Evolutionary conservation across 106 monocot genomes (phyloP).

Genomic region (Triglochin maritima): DNA sequence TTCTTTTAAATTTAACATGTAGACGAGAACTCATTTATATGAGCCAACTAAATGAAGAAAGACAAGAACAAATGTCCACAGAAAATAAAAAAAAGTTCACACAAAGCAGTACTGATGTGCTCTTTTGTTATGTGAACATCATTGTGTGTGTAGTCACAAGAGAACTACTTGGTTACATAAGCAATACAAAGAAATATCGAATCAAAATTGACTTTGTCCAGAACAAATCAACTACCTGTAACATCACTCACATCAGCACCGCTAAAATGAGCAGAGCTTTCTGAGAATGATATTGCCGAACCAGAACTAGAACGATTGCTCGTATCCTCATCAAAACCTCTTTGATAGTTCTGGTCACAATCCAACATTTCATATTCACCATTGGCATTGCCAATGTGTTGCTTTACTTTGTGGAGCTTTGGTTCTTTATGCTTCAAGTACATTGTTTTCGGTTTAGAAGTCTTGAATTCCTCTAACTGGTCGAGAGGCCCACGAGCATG

Average conservation of each 20-base stretch:
- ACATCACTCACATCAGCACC: constrained; percentile 53
- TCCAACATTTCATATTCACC: constrained; percentile 29
- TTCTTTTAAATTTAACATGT: too few species aligned
- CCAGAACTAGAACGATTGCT: constrained; percentile 83
- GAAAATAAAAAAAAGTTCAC: too few species aligned
- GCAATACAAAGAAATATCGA: not conserved
- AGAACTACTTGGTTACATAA: too few species aligned
- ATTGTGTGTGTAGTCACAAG: too few species aligned
- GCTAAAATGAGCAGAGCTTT: constrained; percentile 82
- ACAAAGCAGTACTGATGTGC: too few species aligned
- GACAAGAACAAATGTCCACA: too few species aligned
- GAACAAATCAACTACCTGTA: constrained; percentile 34
- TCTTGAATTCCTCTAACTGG: constrained; percentile 31
- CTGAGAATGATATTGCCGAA: constrained; percentile 80
- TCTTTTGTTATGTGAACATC: too few species aligned
- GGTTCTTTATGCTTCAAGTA: constrained; percentile 38
- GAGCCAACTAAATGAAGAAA: too few species aligned
- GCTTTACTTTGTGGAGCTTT: constrained; percentile 46
- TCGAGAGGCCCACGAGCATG: constrained; percentile 73
- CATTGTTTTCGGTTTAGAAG: constrained; percentile 36
- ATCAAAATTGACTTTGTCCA: not conserved
- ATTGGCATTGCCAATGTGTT: constrained; percentile 15
- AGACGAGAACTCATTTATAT: too few species aligned
- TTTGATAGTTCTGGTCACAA: constrained; percentile 58
- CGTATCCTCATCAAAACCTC: constrained; percentile 48